A percentile compares a stretch with the other conserved stretches of the same genome.
Evolutionary conservation across 176 grass and related monocot genomes (phyloP).

Genomic region (Aegilops longissima): DNA sequence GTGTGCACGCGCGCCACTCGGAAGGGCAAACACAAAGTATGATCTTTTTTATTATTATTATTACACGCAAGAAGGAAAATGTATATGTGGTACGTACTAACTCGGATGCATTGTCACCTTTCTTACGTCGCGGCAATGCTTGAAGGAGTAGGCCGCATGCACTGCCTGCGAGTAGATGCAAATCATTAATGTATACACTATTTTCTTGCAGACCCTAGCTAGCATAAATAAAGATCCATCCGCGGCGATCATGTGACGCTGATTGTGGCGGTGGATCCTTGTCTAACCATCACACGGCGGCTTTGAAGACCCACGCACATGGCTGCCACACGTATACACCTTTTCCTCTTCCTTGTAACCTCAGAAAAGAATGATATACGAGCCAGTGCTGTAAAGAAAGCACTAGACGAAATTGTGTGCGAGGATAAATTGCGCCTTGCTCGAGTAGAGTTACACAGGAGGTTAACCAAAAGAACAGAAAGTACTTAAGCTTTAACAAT

Average conservation of each 20-base stretch:
- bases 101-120: too few relatives aligned
- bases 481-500: background rate
- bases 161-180: too few relatives aligned
- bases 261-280: conserved; percentile 10
- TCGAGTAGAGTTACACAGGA: background rate
- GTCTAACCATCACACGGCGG: conserved; percentile 15
- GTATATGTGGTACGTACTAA: too few relatives aligned
- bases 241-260: background rate
- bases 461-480: background rate
- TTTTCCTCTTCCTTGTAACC: background rate
- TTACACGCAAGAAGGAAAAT: too few relatives aligned
- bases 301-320: conserved; percentile 17
- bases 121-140: too few relatives aligned
- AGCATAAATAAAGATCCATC: background rate
- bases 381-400: background rate
- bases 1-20: too few relatives aligned
- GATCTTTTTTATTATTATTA: too few relatives aligned
- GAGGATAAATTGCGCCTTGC: background rate
- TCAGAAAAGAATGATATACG: background rate
- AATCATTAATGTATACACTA: background rate
- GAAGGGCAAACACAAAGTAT: too few relatives aligned
- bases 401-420: background rate
- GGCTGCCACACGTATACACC: background rate
- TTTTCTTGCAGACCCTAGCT: background rate
- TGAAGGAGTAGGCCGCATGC: too few relatives aligned